Conservation (phyloP, 371 early-diverging fungal species). For the Mucor indicus region DNA sequence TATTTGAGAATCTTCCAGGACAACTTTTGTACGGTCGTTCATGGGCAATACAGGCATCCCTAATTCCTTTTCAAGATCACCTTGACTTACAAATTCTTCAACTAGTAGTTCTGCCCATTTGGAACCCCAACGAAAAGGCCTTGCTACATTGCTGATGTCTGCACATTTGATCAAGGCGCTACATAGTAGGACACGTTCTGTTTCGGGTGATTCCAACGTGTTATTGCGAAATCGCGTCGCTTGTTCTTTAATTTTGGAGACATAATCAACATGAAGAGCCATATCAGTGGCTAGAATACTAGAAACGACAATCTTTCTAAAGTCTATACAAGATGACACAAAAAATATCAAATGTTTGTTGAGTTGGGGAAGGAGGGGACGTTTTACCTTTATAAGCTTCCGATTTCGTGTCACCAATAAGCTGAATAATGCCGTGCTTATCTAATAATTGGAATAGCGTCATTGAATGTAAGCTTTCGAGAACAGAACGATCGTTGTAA, state of each 20-base stretch:
- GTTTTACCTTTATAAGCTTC: slow-evolving; percentile 33
- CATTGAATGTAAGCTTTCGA: slow-evolving; percentile 92
- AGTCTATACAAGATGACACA: slow-evolving; percentile 36
- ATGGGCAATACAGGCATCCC: slow-evolving; percentile 48
- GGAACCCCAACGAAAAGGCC: slow-evolving; percentile 51
- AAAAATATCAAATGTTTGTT: not conserved
- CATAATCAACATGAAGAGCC: slow-evolving; percentile 72
- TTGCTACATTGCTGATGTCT: slow-evolving; percentile 73
- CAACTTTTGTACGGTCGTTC: slow-evolving; percentile 47
- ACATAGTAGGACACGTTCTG: slow-evolving; percentile 54
- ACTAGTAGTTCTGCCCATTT: slow-evolving; percentile 55
- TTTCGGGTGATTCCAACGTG: slow-evolving; percentile 8
- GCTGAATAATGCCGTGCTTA: slow-evolving; percentile 53
- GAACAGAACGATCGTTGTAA: slow-evolving; percentile 89
- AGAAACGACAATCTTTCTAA: slow-evolving; percentile 63
- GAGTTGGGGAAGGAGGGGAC: no score
- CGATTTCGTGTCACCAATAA: slow-evolving; percentile 17
- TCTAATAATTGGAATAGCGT: slow-evolving; percentile 81
- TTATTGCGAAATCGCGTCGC: slow-evolving; percentile 37
- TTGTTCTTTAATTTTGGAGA: slow-evolving; percentile 64
- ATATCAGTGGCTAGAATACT: slow-evolving; percentile 82
- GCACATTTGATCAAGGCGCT: slow-evolving; percentile 79
- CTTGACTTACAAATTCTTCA: slow-evolving; percentile 62
- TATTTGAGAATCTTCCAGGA: slow-evolving; percentile 62
- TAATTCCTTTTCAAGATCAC: slow-evolving; percentile 59